Conservation (phyloP, 129 eudicot genomes). For the Tanacetum coccineum region DNA sequence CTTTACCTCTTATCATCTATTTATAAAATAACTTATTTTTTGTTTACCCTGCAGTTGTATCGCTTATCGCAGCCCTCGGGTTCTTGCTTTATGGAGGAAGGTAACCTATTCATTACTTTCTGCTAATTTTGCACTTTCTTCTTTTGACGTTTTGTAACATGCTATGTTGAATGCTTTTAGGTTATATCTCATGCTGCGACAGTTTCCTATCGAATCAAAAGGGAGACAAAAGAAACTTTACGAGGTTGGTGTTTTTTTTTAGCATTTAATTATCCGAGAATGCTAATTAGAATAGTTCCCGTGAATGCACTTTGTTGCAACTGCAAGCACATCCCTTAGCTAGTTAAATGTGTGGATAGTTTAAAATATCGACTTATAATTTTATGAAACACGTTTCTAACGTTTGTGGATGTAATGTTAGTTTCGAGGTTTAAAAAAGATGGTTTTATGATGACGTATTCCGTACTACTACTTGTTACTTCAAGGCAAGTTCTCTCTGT, state of each 20-base stretch:
- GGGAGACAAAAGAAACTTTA: constrained; percentile 95
- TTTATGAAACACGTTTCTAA: too few relatives aligned
- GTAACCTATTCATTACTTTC: constrained; percentile 22
- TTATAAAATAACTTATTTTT: constrained; percentile 7
- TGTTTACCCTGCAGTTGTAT: constrained; percentile 53
- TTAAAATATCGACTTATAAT: too few relatives aligned
- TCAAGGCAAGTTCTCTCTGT: too few relatives aligned
- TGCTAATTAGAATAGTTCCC: not conserved
- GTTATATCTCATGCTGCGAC: constrained; percentile 81
- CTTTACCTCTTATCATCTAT: not conserved
- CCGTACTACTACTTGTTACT: too few relatives aligned
- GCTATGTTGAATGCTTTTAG: constrained; percentile 35
- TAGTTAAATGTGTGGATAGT: too few relatives aligned
- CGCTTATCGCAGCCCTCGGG: constrained; percentile 76
- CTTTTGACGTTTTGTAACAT: constrained; percentile 10
- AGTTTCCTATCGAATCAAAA: constrained; percentile 91
- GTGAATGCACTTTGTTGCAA: too few relatives aligned
- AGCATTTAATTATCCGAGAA: too few relatives aligned
- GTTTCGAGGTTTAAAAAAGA: too few relatives aligned
- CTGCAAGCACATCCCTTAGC: too few relatives aligned
- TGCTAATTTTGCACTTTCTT: not conserved
- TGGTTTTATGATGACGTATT: too few relatives aligned
- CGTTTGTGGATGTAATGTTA: too few relatives aligned
- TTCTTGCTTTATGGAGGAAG: constrained; percentile 92
- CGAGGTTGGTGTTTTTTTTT: constrained; percentile 55